Evolutionary conservation across 768 basidiomycete species (phyloP), one percentile per base, ranked within the genome.

Genomic region (Brasilioporus rufonigricans): DNA sequence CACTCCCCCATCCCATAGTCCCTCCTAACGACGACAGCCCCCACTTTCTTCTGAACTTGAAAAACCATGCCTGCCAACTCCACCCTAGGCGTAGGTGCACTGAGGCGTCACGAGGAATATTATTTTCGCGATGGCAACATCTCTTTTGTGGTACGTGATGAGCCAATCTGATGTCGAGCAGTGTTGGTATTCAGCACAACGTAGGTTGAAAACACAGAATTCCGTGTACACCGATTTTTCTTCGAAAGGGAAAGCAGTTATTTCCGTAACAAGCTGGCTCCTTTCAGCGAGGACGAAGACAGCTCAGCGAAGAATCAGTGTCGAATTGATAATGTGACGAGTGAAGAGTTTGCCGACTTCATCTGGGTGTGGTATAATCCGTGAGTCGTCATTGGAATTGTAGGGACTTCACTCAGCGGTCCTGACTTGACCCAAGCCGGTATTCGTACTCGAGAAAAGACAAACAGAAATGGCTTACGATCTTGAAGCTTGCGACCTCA

Each of bases 301-400:
- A 58, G 55, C 0, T 57, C 56, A 0, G 29, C 21, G 0, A 29
- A 47, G 0, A 50, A 53, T 5, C 66, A 61, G 0, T 66, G 53
- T 10, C 48, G 21, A 0, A 66, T 58, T 2, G 19, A 50, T 2
- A 61, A 76, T 3, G 71, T 77, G 5, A 70, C 66, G 0, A 60
- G 70, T 0, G 53, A 66, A 0, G 73, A 80, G 0, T 83, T 85
- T 48, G 74, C 75, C 0, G 66, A 64, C 0, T 74, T 85, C 0
- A 64, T 84, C 0, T 83, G 81, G 77, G 75, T 83, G 0, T 83
- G 82, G 59, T 85, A 85, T 48, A 82, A 83, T 4, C 55, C 65
- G 64, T 65, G 33, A 65, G 65, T 53, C 0, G 41, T 32, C 6
- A 35, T 14, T 11, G 8, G 5, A 1, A 23, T 29, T 6, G 31